Conservation (phyloP, 1,284 basidiomycete species). For the Schizophyllum amplum region DNA sequence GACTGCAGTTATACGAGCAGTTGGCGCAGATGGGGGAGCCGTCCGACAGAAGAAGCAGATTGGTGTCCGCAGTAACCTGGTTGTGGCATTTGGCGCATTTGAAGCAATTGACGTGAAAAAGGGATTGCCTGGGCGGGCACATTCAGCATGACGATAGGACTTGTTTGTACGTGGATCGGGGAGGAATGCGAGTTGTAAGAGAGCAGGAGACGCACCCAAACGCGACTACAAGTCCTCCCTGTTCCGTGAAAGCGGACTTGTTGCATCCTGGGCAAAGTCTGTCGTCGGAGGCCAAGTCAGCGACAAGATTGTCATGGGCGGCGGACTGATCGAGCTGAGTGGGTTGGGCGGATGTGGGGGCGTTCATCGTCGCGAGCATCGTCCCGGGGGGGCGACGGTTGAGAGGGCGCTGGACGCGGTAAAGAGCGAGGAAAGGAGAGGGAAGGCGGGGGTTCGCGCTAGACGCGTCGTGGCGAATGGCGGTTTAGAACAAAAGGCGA, state of each 20-base stretch:
- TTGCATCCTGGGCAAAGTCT: slow-evolving; percentile 82
- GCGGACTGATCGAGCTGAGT: neutral
- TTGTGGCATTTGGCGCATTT: slow-evolving; percentile 77
- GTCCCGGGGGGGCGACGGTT: neutral
- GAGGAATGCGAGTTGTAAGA: slow-evolving; percentile 5
- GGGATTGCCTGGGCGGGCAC: slow-evolving; percentile 52
- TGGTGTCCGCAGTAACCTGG: slow-evolving; percentile 87
- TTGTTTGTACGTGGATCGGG: neutral
- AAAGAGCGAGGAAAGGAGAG: neutral
- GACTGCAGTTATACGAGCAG: slow-evolving; percentile 94
- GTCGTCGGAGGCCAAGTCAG: slow-evolving; percentile 35
- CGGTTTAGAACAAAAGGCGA: neutral
- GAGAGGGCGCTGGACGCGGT: neutral
- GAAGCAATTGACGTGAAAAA: slow-evolving; percentile 80
- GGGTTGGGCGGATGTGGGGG: neutral
- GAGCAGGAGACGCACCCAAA: slow-evolving; percentile 57
- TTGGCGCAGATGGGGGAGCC: slow-evolving; percentile 95
- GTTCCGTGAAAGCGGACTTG: slow-evolving; percentile 73
- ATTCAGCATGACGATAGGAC: slow-evolving; percentile 1
- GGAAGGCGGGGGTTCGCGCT: neutral
- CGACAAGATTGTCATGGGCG: neutral
- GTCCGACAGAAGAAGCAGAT: slow-evolving; percentile 91
- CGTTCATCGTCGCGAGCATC: neutral
- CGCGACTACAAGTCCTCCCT: slow-evolving; percentile 83
- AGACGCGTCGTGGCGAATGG: neutral